Percentiles rank a stretch among this genome's conserved stretches.
Conservation (phyloP, 1,284 basidiomycete species). For the Erythrobasidium hasegawianum region DNA sequence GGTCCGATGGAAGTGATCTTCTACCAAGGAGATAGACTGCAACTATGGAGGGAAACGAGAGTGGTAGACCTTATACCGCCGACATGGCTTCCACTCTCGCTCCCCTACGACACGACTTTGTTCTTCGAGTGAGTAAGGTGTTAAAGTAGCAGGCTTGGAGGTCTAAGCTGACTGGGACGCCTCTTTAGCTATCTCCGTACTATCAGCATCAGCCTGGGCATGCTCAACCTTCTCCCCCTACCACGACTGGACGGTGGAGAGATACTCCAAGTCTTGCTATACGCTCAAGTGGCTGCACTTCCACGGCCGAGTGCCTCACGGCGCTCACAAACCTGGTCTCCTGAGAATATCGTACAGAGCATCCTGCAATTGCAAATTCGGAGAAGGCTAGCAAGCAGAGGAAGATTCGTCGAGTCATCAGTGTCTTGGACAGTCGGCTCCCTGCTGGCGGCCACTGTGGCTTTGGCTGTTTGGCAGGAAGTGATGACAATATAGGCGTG, state of each 20-base stretch:
- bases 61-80: conserved; percentile 8
- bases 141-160: neutral
- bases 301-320: neutral
- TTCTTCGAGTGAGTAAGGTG: conserved; percentile 15
- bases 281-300: neutral
- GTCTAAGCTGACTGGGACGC: no score
- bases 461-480: no score
- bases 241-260: conserved; percentile 38
- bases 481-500: no score
- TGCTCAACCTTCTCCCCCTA: conserved; percentile 40
- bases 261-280: conserved; percentile 24
- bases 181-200: conserved; percentile 20
- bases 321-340: neutral
- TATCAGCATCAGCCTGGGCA: conserved; percentile 36
- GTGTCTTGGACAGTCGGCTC: no score
- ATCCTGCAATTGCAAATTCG: neutral
- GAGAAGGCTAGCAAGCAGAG: neutral
- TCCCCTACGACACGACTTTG: neutral
- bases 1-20: conserved; percentile 5
- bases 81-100: neutral
- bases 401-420: no score
- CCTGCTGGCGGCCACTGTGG: no score
- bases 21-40: conserved; percentile 7
- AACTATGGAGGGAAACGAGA: conserved; percentile 20
- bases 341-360: no score